Percentiles rank a stretch among this genome's conserved stretches.
phyloP scores from a whole-genome alignment of 257 asterid genomes.

The Solanum piurae region DNA sequence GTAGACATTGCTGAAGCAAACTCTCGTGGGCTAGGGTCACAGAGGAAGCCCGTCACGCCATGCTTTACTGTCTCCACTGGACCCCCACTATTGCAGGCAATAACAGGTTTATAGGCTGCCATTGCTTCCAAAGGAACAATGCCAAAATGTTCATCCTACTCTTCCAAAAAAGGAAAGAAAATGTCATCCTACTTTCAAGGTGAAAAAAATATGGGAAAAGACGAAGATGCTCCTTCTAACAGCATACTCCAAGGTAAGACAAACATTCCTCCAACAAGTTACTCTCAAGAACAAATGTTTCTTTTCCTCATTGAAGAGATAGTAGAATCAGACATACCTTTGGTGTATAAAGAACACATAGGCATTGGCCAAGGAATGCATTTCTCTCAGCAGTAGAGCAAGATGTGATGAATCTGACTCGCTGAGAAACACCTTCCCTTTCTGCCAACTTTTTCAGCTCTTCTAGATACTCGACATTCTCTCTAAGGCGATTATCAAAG shows the following conservation, averaged over 20 bases:
- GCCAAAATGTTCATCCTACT: conserved; percentile 92
- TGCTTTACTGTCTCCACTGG: conserved; percentile 74
- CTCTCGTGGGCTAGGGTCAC: conserved; percentile 59
- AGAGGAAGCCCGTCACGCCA: conserved; percentile 75
- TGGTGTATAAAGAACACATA: conserved; percentile 83
- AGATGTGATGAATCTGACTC: conserved; percentile 64
- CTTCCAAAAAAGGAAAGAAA: not conserved
- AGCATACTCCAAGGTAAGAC: not conserved
- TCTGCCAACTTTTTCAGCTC: conserved; percentile 70
- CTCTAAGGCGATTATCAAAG: conserved; percentile 73
- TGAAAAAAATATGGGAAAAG: not conserved
- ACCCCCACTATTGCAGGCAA: conserved; percentile 93
- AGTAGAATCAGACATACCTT: conserved; percentile 29
- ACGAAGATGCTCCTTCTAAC: not conserved
- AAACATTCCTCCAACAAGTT: not conserved
- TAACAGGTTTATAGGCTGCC: conserved; percentile 91
- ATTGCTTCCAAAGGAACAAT: conserved; percentile 96
- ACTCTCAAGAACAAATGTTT: not conserved
- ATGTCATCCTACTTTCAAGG: not conserved
- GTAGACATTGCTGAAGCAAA: conserved; percentile 80
- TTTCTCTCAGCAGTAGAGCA: conserved; percentile 82
- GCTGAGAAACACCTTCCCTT: conserved; percentile 51
- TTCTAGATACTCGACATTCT: conserved; percentile 79
- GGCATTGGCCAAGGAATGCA: conserved; percentile 59
- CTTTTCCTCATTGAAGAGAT: not conserved